Evolutionary conservation across 345 rosid species (phyloP), one percentile per base, ranked within the genome.

Genomic region (Camelina neglecta): DNA sequence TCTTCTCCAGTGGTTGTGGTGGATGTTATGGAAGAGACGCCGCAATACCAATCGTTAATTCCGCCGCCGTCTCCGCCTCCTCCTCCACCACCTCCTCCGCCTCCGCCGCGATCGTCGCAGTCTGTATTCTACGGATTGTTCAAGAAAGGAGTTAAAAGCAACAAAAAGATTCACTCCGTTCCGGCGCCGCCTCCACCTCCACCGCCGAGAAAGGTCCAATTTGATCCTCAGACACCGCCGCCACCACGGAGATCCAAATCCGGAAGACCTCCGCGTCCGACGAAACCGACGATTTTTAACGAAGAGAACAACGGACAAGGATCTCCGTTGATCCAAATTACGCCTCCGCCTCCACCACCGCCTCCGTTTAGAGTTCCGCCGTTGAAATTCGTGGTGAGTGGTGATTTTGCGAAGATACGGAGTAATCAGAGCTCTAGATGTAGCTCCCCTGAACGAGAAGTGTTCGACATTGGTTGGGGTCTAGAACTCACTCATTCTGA

Each of bases 311-410:
- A 38, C 68, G 80, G 79, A 4, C 78, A 79, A 26, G 87, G 75
- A 71, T 75, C 90, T 3, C 95, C 88, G 44, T 72, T 73, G 5
- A 79, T 63, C 5, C 90, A 88, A 7, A 78, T 24, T 31, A 88
- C 96, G 2, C 91, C 86, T 2, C 86, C 96, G 4, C 90, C 95
- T 1, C 90, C 93, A 2, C 92, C 90, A 4, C 93, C 90, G 15
- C 89, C 90, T 38, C 90, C 92, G 5, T 87, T 83, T 74, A 69
- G 64, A 15, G 80, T 82, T 78, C 75, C 87, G 2, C 92, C 85
- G 33, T 20, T 82, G 6, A 84, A 75, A 47, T 84, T 77, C 39
- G 81, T 73, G 0, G 61, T 81, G n/a, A 78, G 75, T 8, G 92
- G 89, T 4, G 96, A 86, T 67, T 86, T 81, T 51, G 92, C 88